Percentiles rank a stretch among this genome's conserved stretches.
These are phyloP conservation scores for Pichia nanzhaoensis DNA, from an alignment of 805 yeast species.

Conservation along the genomic window DNA sequence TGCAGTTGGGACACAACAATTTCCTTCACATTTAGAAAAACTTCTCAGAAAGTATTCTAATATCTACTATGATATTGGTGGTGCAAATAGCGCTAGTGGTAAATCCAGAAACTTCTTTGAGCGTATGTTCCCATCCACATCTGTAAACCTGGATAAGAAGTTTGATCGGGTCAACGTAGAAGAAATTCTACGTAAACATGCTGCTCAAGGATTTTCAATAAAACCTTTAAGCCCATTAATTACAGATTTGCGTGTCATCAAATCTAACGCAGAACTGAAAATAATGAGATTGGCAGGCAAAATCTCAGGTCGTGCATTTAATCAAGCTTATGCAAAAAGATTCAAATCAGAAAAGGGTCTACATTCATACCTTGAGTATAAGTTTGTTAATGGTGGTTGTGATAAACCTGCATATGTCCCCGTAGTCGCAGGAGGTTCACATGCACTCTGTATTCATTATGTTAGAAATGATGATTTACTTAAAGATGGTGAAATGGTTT, in stretches of 20 bases:
- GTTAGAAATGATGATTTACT: slow-evolving; percentile 85
- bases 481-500: slow-evolving; percentile 64
- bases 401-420: slow-evolving; percentile 88
- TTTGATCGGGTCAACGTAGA: slow-evolving; percentile 12
- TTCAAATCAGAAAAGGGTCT: slow-evolving; percentile 71
- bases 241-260: slow-evolving; percentile 54
- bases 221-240: slow-evolving; percentile 38
- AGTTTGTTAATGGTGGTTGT: slow-evolving; percentile 82
- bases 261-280: slow-evolving; percentile 68
- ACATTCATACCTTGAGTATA: slow-evolving; percentile 73
- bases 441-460: slow-evolving; percentile 88
- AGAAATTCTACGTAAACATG: slow-evolving; percentile 21
- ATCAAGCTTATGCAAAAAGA: slow-evolving; percentile 65
- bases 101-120: slow-evolving; percentile 8
- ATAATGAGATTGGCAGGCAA: slow-evolving; percentile 79
- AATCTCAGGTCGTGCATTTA: slow-evolving; percentile 77
- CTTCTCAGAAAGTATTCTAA: slow-evolving; percentile 42
- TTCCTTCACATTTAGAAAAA: slow-evolving; percentile 38
- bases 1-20: slow-evolving; percentile 44
- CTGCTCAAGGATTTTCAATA: slow-evolving; percentile 19
- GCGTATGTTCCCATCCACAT: slow-evolving; percentile 16
- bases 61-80: slow-evolving; percentile 47
- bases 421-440: slow-evolving; percentile 90
- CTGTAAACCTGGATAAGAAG: slow-evolving; percentile 14
- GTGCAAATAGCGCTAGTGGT: slow-evolving; percentile 8